Evolutionary conservation across 176 grass and related monocot genomes (phyloP), one percentile per base, ranked within the genome.

Genomic region (Avena insularis): DNA sequence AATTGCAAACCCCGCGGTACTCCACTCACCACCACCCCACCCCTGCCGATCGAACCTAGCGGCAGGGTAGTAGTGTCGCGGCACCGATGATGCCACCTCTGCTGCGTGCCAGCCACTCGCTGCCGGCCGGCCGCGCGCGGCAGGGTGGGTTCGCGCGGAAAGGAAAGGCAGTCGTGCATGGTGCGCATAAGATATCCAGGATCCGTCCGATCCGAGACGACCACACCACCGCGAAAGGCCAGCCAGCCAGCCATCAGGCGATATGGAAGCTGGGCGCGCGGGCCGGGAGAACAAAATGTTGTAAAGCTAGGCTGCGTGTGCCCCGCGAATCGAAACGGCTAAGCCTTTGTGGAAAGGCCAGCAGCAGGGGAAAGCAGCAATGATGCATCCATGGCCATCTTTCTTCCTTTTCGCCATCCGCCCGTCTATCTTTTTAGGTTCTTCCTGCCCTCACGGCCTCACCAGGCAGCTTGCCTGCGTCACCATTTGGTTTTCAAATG

Each of bases 131-230:
- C 46, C 8, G 40, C 40, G 40, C 13, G 5, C 16, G 31, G 38
- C 6, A 23, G 53, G 74, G 67, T 38, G 53, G 81, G 74, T 46
- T 72, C 64, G 55, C 43, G 20, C 17, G 73, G 8, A 38, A 88
- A 88, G 71, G 6, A 19, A 31, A 65, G 62, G 62, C 12, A 91
- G 75, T 83, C 51, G 29, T 20, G 12, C 27, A 46, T 79, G 77
- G 45, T 29, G 16, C 29, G 77, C 58, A 72, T 82, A 88, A 91
- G 82, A 88, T 91, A 91, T 91, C 64, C 90, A 82, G 86, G 86
- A 91, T 91, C 77, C 84, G 46, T 13, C 46, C 21, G 78, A 88
- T 13, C 46, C 21, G 78, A 88, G 86, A 88, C 61, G 86, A 88
- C 61, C 86, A 91, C 86, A 56, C 4, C 82, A 15, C 31, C 23